phyloP scores from a whole-genome alignment of 2,329 filamentous ascomycete genomes.

The Hypoxylon sp. region DNA sequence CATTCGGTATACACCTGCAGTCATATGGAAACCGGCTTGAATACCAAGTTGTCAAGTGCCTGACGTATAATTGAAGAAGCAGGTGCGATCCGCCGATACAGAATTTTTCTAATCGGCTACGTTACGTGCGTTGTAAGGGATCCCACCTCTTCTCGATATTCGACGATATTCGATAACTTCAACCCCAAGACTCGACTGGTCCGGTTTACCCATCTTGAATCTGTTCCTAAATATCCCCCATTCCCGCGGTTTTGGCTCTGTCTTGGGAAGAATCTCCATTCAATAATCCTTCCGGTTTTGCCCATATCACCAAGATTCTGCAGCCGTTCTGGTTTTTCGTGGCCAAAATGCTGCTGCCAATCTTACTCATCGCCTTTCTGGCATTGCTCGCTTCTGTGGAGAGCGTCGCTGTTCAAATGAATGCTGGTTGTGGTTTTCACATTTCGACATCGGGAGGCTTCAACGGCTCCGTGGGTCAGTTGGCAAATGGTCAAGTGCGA shows the following conservation, averaged over 20 bases:
- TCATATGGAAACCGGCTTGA: too few relatives aligned
- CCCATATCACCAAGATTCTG: conserved; percentile 14
- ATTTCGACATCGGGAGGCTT: conserved; percentile 64
- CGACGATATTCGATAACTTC: background rate
- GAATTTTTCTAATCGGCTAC: background rate
- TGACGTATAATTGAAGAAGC: background rate
- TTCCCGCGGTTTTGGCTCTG: conserved; percentile 7
- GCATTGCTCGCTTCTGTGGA: conserved; percentile 38
- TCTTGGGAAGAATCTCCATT: conserved; percentile 21
- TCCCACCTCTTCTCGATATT: background rate
- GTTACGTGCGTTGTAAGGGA: background rate
- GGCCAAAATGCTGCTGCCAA: conserved; percentile 47
- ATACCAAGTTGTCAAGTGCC: background rate
- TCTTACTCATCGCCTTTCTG: conserved; percentile 44
- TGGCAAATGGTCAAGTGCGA: conserved; percentile 73
- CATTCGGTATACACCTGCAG: too few relatives aligned
- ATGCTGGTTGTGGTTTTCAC: conserved; percentile 67
- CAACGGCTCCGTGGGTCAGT: conserved; percentile 70
- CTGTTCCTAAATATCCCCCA: background rate
- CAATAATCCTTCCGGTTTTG: conserved; percentile 12
- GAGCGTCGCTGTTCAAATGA: conserved; percentile 58
- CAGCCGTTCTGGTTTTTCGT: conserved; percentile 21
- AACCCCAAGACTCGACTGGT: background rate
- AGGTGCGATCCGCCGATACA: background rate
- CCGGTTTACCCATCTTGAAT: conserved; percentile 6